These are phyloP conservation scores for Penicillium antarcticum DNA, from an alignment of 495 filamentous ascomycete genomes.

Conservation along the genomic window DNA sequence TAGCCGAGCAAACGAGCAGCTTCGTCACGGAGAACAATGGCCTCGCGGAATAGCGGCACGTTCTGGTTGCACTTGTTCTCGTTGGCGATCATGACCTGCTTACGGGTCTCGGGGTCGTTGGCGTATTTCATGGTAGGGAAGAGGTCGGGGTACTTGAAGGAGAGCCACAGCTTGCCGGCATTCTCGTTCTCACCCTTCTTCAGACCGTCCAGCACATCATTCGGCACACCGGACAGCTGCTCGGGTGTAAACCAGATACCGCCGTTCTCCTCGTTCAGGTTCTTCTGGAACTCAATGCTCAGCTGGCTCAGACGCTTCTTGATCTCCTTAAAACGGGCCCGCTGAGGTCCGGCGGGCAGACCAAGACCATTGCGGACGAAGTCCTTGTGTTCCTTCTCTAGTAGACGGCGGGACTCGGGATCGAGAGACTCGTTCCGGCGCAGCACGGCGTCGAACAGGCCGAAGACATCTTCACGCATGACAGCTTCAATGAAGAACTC, in stretches of 20 bases:
- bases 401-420: conserved; percentile 57
- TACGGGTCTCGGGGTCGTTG: conserved; percentile 54
- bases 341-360: conserved; percentile 56
- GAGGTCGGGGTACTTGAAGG: conserved; percentile 69
- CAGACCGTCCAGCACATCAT: conserved; percentile 59
- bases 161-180: conserved; percentile 59
- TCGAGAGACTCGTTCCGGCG: conserved; percentile 59
- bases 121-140: conserved; percentile 66
- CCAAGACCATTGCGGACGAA: conserved; percentile 63
- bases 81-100: conserved; percentile 56
- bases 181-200: conserved; percentile 71
- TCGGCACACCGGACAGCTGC: conserved; percentile 61
- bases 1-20: conserved; percentile 88
- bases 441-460: conserved; percentile 58
- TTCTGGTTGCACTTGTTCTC: conserved; percentile 89
- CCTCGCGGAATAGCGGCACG: conserved; percentile 78
- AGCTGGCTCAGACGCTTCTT: conserved; percentile 66
- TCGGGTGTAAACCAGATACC: conserved; percentile 62
- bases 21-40: conserved; percentile 86
- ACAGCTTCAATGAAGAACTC: conserved; percentile 62
- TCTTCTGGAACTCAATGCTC: conserved; percentile 66
- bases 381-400: conserved; percentile 68
- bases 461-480: conserved; percentile 68
- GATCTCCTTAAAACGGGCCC: conserved; percentile 69
- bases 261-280: conserved; percentile 65